These are phyloP conservation scores for Cladorrhinum samala DNA, from an alignment of 495 filamentous ascomycete genomes.

Conservation along the genomic window DNA sequence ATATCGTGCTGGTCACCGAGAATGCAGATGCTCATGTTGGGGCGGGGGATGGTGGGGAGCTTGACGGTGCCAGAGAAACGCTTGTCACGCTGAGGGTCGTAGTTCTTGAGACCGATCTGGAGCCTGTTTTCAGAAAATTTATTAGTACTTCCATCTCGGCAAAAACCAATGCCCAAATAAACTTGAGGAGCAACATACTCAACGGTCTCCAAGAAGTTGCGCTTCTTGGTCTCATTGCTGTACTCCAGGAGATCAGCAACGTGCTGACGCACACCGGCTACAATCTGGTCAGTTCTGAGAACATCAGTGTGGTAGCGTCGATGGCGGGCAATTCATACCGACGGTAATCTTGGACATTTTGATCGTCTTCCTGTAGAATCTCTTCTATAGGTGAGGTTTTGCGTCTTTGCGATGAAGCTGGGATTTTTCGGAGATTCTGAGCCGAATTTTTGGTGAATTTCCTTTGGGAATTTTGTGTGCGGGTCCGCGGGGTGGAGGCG, in stretches of 20 bases:
- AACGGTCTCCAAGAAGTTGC: slow-evolving; percentile 77
- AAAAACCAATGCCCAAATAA: too few relatives aligned
- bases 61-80: slow-evolving; percentile 95
- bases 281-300: slow-evolving; percentile 16
- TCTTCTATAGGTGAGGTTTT: slow-evolving; percentile 66
- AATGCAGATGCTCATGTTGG: slow-evolving; percentile 91
- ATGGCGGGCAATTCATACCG: slow-evolving; percentile 37
- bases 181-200: slow-evolving; percentile 21
- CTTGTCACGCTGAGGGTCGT: slow-evolving; percentile 99
- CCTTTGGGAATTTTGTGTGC: neutral
- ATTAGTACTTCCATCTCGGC: too few relatives aligned
- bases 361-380: slow-evolving; percentile 35
- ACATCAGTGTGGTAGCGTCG: neutral
- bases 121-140: too few relatives aligned
- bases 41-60: slow-evolving; percentile 72
- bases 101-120: slow-evolving; percentile 99
- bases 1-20: slow-evolving; percentile 99
- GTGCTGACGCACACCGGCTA: slow-evolving; percentile 94
- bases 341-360: slow-evolving; percentile 69
- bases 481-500: too few relatives aligned
- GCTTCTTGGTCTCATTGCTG: slow-evolving; percentile 96
- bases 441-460: neutral
- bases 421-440: neutral
- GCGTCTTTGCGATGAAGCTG: slow-evolving; percentile 27
- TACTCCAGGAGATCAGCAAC: slow-evolving; percentile 86